A percentile compares a stretch with the other conserved stretches of the same genome.
Conservation (phyloP, 2,329 filamentous ascomycete genomes). For the Byssoonygena ceratinophila region DNA sequence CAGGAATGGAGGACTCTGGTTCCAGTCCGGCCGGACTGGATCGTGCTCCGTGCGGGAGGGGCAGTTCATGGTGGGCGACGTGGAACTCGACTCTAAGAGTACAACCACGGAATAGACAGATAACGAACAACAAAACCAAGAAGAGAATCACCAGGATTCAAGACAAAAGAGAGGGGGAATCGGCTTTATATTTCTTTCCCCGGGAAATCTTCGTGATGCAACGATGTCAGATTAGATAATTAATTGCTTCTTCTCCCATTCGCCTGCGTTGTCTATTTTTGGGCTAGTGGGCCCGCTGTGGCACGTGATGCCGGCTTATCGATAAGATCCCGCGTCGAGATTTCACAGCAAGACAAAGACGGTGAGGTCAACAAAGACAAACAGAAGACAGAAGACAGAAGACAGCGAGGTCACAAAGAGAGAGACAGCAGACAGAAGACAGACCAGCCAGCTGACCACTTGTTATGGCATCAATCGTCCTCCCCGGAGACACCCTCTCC, state of each 20-base stretch:
- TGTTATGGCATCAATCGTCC: slow-evolving; percentile 59
- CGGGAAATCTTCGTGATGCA: neutral
- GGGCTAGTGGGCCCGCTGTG: neutral
- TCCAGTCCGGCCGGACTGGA: slow-evolving; percentile 40
- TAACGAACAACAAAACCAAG: neutral
- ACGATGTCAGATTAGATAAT: no score
- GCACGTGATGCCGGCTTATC: slow-evolving; percentile 2
- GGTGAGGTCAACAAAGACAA: neutral
- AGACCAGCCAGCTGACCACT: no score
- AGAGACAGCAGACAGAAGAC: neutral
- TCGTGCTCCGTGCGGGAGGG: slow-evolving; percentile 45
- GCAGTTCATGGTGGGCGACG: slow-evolving; percentile 40
- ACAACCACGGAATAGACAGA: neutral
- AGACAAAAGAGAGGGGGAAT: neutral
- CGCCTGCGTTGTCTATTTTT: neutral
- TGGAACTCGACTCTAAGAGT: neutral
- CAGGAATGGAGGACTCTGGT: slow-evolving; percentile 45
- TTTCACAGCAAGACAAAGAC: neutral
- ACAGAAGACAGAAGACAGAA: neutral
- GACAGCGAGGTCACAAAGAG: neutral
- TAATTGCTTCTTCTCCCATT: neutral
- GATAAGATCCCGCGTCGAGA: neutral
- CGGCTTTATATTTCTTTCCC: neutral
- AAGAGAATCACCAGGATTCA: neutral
- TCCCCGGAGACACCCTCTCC: slow-evolving; percentile 65